A percentile compares a stretch with the other conserved stretches of the same genome.
Conservation (phyloP, 768 basidiomycete species). For the Boletus rex-veris region DNA sequence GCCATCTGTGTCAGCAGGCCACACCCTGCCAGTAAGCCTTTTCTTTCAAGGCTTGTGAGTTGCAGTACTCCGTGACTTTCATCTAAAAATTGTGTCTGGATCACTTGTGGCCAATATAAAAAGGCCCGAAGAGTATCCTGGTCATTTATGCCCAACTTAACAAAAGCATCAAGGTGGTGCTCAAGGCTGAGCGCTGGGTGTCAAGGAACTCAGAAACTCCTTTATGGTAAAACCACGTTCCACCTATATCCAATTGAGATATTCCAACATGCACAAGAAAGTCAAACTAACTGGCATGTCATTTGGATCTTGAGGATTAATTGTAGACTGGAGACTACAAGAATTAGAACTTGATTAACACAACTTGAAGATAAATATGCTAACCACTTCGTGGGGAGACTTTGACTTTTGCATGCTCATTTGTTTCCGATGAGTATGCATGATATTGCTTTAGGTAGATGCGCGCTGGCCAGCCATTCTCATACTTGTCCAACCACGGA, state of each 20-base stretch:
- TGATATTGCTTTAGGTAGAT: constrained; percentile 20
- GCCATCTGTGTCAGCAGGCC: constrained; percentile 1
- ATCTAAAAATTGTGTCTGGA: constrained; percentile 17
- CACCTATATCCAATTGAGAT: neutral
- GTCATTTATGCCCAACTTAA: constrained; percentile 22
- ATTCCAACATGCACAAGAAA: neutral
- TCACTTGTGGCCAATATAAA: constrained; percentile 19
- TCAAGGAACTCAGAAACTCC: constrained; percentile 19
- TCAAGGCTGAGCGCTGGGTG: constrained; percentile 16
- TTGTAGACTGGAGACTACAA: neutral
- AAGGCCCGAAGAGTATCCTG: constrained; percentile 19
- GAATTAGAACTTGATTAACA: neutral
- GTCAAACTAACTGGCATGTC: neutral
- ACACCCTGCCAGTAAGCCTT: constrained; percentile 13
- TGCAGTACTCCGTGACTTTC: constrained; percentile 6
- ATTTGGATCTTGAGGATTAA: neutral
- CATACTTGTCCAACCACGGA: constrained; percentile 20
- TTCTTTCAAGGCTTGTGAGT: constrained; percentile 23
- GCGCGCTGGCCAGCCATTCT: constrained; percentile 18
- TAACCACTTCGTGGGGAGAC: neutral
- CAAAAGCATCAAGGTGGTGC: constrained; percentile 16
- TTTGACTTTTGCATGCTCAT: neutral
- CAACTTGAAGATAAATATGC: neutral
- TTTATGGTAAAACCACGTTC: neutral
- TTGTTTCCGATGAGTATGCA: neutral